Evolutionary conservation across 139 green algal species (phyloP).

Genomic region (Spirogloea muscicola): DNA sequence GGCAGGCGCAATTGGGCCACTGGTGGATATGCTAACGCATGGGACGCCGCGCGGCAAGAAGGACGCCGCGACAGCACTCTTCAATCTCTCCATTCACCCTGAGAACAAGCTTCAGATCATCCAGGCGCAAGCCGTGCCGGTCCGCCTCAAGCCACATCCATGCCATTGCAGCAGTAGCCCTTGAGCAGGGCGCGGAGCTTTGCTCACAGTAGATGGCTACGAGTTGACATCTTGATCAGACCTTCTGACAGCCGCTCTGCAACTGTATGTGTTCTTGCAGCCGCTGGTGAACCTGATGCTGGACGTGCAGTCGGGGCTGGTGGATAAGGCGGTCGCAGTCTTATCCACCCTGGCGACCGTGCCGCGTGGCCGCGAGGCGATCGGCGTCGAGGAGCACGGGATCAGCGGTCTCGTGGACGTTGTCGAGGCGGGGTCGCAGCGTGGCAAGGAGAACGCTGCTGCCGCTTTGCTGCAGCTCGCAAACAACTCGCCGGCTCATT

Average conservation of each 20-base stretch:
- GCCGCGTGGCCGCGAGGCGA: constrained; percentile 11
- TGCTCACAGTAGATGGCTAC: neutral
- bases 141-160: constrained; percentile 5
- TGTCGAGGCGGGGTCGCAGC: constrained; percentile 17
- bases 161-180: neutral
- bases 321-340: constrained; percentile 39
- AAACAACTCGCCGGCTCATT: neutral
- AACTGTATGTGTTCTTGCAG: constrained; percentile 43
- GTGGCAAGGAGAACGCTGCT: constrained; percentile 33
- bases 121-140: constrained; percentile 13
- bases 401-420: constrained; percentile 20
- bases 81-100: constrained; percentile 34
- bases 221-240: too few species aligned
- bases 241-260: neutral
- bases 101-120: constrained; percentile 17
- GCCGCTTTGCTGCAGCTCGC: constrained; percentile 16
- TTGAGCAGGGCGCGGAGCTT: neutral
- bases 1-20: constrained; percentile 9
- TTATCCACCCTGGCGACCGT: constrained; percentile 29
- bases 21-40: constrained; percentile 19
- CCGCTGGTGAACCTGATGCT: neutral
- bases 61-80: constrained; percentile 32
- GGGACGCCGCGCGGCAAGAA: constrained; percentile 25
- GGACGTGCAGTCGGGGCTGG: constrained; percentile 12
- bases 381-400: constrained; percentile 23